Evolutionary conservation across 2,329 filamentous ascomycete genomes (phyloP).

Genomic region (Leptographium procerum): DNA sequence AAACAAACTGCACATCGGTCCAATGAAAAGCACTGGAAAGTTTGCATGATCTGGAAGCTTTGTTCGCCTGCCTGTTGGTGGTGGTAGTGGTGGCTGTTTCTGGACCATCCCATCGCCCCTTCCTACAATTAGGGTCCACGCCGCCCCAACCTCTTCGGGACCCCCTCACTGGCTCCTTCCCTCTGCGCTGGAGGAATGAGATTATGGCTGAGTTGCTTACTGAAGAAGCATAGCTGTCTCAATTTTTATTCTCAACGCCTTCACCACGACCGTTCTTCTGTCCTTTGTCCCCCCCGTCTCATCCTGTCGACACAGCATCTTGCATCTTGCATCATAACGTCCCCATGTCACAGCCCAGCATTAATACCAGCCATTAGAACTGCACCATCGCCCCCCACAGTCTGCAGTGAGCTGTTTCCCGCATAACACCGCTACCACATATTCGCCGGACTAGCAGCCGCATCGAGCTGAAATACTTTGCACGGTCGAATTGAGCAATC

Average conservation of each 20-base stretch:
- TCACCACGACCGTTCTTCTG: neutral
- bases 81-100: neutral
- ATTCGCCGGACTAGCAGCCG: neutral
- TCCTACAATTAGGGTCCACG: conserved; percentile 1
- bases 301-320: neutral
- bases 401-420: neutral
- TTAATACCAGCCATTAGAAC: neutral
- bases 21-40: neutral
- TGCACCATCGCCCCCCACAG: neutral
- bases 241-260: neutral
- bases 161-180: neutral
- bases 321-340: neutral
- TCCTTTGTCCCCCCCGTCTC: neutral
- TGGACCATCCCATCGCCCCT: neutral
- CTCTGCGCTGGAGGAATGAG: neutral
- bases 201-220: neutral
- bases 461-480: neutral
- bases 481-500: neutral
- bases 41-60: neutral
- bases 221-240: neutral
- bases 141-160: neutral
- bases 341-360: neutral
- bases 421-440: neutral
- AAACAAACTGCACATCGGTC: neutral
- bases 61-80: neutral